Evolutionary conservation across 177 flowering plant species (phyloP).

Genomic region (Vitis hybrid): DNA sequence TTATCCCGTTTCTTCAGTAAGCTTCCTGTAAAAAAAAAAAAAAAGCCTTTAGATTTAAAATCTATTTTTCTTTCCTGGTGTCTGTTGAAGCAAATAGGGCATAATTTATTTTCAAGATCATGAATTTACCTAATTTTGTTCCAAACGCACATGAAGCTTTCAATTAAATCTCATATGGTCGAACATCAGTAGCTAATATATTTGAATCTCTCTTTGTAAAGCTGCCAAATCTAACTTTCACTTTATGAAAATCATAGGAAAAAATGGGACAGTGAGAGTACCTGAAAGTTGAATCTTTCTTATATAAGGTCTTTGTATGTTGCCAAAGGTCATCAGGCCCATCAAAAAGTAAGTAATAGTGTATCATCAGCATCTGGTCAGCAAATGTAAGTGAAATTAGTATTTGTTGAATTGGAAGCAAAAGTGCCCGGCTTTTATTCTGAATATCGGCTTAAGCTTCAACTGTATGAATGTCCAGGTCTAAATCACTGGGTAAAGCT

Average conservation of each 20-base stretch:
- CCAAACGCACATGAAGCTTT: no score
- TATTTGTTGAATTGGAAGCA: neutral
- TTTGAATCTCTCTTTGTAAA: neutral
- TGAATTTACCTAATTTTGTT: no score
- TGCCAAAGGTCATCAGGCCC: conserved; percentile 92
- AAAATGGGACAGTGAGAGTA: conserved; percentile 17
- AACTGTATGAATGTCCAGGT: no score
- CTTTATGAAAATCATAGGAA: neutral
- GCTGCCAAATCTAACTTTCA: neutral
- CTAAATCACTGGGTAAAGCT: no score
- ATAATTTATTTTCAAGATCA: no score
- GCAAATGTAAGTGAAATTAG: neutral
- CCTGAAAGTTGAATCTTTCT: conserved; percentile 79
- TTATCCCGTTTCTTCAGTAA: neutral
- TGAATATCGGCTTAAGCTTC: no score
- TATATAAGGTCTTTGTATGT: conserved; percentile 65
- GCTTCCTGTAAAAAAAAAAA: neutral
- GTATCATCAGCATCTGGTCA: conserved; percentile 93
- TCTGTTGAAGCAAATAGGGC: no score
- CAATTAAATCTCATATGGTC: no score
- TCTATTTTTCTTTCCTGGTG: neutral
- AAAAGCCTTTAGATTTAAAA: neutral
- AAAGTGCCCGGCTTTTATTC: no score
- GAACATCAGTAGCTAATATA: no score
- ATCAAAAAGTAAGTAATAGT: conserved; percentile 90